Conservation (phyloP, 345 rosid species). For the Mallotus nudiflorus region DNA sequence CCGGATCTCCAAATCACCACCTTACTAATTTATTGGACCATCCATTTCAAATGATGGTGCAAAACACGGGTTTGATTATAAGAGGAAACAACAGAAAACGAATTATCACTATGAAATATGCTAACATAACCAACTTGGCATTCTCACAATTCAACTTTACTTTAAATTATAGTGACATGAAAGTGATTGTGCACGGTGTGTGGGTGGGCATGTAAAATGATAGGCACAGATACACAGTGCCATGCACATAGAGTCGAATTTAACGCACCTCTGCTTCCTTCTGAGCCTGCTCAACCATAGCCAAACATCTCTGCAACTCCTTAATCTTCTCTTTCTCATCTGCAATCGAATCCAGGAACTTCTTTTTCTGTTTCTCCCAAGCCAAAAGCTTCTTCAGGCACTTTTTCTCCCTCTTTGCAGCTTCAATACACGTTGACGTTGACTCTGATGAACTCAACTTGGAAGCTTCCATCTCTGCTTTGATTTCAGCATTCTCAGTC, state of each 20-base stretch:
- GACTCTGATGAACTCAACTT: slow-evolving; percentile 93
- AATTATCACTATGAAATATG: background rate
- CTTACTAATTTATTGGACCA: background rate
- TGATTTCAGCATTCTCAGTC: slow-evolving; percentile 85
- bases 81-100: background rate
- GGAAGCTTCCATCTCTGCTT: slow-evolving; percentile 92
- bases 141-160: background rate
- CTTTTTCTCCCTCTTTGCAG: slow-evolving; percentile 80
- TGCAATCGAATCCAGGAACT: slow-evolving; percentile 74
- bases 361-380: slow-evolving; percentile 81
- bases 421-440: slow-evolving; percentile 61
- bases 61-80: too few relatives aligned
- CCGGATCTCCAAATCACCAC: background rate
- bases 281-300: slow-evolving; percentile 47
- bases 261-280: slow-evolving; percentile 73
- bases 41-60: too few relatives aligned
- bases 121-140: slow-evolving; percentile 7
- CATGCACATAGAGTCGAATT: background rate
- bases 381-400: slow-evolving; percentile 71
- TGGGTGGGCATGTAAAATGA: background rate
- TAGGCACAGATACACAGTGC: background rate
- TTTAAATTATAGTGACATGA: background rate
- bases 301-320: slow-evolving; percentile 54
- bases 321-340: slow-evolving; percentile 69
- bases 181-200: background rate